phyloP scores from a whole-genome alignment of 495 filamentous ascomycete genomes.

The Penicillium ochrochloron region DNA sequence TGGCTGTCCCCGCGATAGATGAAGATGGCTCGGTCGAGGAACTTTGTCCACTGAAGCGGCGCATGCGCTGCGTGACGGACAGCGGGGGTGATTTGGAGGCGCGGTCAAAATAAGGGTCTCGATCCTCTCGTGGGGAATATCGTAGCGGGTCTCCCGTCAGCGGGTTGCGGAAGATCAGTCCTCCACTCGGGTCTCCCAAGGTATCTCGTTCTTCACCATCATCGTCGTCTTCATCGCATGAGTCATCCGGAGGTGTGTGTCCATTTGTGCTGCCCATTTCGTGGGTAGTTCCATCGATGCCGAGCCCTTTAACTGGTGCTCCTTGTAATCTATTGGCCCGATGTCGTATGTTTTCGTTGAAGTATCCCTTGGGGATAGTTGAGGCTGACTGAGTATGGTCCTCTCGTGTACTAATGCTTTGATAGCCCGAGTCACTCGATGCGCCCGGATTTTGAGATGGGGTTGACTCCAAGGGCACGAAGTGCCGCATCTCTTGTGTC shows the following conservation, averaged over 20 bases:
- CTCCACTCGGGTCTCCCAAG: conserved; percentile 13
- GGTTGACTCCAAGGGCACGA: conserved; percentile 13
- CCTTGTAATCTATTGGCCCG: conserved; percentile 21
- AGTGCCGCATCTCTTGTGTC: conserved; percentile 14
- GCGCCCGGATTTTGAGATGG: background rate
- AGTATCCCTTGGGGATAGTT: conserved; percentile 45
- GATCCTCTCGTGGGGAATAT: conserved; percentile 15
- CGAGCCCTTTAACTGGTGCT: conserved; percentile 15
- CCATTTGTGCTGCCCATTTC: conserved; percentile 13
- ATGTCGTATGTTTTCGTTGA: conserved; percentile 39
- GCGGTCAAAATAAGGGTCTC: conserved; percentile 29
- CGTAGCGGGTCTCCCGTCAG: background rate
- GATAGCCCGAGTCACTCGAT: conserved; percentile 9
- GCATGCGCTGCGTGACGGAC: conserved; percentile 51
- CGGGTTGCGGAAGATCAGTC: background rate
- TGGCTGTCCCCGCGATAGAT: conserved; percentile 36
- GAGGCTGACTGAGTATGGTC: conserved; percentile 10
- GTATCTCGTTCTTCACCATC: conserved; percentile 29
- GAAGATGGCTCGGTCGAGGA: conserved; percentile 32
- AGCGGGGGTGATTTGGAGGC: conserved; percentile 46
- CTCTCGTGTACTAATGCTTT: conserved; percentile 15
- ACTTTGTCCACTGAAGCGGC: conserved; percentile 45
- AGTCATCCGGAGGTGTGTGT: conserved; percentile 24
- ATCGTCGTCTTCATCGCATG: conserved; percentile 32
- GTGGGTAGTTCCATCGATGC: conserved; percentile 15